These are phyloP conservation scores for Pseudogymnoascus sp. DNA, from an alignment of 2,329 filamentous ascomycete genomes.

Conservation along the genomic window DNA sequence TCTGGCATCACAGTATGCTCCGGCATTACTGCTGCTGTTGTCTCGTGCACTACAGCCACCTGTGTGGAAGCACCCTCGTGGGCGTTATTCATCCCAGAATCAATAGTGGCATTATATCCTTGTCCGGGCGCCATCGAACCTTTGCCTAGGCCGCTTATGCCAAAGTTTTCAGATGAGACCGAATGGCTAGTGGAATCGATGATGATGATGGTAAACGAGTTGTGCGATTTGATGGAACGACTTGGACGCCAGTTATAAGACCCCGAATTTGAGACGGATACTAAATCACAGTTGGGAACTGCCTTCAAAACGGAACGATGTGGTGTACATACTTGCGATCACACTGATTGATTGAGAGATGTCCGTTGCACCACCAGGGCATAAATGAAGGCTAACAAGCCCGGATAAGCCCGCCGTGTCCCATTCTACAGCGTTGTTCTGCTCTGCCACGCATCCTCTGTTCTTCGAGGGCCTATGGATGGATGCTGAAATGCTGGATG, in stretches of 20 bases:
- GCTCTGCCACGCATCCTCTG: neutral
- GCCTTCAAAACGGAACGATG: neutral
- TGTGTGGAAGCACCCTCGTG: neutral
- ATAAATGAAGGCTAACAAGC: neutral
- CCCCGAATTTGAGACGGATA: neutral
- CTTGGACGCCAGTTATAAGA: slow-evolving; percentile 3
- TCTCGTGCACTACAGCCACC: neutral
- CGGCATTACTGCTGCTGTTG: neutral
- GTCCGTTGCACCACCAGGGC: neutral
- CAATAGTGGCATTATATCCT: neutral
- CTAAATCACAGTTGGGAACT: neutral
- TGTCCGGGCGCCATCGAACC: neutral
- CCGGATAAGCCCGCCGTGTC: neutral
- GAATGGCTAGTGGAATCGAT: slow-evolving; percentile 1
- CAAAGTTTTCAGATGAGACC: neutral
- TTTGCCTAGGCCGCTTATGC: neutral
- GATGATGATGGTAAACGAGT: neutral
- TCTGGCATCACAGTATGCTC: neutral
- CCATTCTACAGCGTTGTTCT: neutral
- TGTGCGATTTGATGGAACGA: neutral
- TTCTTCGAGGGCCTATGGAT: neutral
- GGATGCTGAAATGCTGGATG: neutral
- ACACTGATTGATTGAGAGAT: neutral
- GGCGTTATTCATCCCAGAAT: neutral
- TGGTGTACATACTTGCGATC: neutral